Conservation (phyloP, 768 basidiomycete species). For the Cystofilobasidium bisporidii region DNA sequence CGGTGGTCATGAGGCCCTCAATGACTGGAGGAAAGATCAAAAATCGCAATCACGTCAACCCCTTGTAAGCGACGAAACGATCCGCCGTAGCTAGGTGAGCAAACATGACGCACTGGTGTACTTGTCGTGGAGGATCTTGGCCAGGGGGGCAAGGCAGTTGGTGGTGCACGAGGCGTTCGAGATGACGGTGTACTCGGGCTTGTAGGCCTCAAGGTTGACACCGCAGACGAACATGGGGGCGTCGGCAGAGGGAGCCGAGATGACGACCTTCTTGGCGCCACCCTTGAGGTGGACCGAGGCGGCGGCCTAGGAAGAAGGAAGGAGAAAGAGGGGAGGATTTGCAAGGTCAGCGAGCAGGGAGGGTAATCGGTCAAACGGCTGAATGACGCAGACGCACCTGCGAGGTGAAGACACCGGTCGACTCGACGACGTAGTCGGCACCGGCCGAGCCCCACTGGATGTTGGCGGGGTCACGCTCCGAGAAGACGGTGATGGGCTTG, state of each 20-base stretch:
- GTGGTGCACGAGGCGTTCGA: conserved; percentile 99
- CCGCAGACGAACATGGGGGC: conserved; percentile 42
- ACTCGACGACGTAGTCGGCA: conserved; percentile 91
- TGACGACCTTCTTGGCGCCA: conserved; percentile 99
- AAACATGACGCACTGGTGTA: conserved; percentile 17
- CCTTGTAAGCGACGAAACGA: too few species aligned
- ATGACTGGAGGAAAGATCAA: too few species aligned
- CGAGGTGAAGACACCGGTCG: conserved; percentile 48
- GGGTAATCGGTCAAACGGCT: not conserved
- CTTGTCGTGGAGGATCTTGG: conserved; percentile 95
- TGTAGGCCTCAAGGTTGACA: conserved; percentile 90
- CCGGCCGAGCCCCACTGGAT: conserved; percentile 74
- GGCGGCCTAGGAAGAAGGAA: conserved; percentile 41
- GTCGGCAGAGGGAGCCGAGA: conserved; percentile 79
- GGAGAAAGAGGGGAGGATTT: not conserved
- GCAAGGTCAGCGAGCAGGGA: not conserved
- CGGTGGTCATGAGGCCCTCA: conserved; percentile 97
- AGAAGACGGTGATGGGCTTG: conserved; percentile 64
- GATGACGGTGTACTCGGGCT: conserved; percentile 79
- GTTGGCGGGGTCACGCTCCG: conserved; percentile 73
- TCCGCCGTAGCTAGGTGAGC: too few species aligned
- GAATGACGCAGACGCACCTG: conserved; percentile 23
- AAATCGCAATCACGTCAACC: too few species aligned
- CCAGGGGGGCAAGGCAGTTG: conserved; percentile 98
- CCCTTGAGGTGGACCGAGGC: conserved; percentile 90